phyloP scores from a whole-genome alignment of 1,284 basidiomycete genomes.

The Rhodofomes roseus region DNA sequence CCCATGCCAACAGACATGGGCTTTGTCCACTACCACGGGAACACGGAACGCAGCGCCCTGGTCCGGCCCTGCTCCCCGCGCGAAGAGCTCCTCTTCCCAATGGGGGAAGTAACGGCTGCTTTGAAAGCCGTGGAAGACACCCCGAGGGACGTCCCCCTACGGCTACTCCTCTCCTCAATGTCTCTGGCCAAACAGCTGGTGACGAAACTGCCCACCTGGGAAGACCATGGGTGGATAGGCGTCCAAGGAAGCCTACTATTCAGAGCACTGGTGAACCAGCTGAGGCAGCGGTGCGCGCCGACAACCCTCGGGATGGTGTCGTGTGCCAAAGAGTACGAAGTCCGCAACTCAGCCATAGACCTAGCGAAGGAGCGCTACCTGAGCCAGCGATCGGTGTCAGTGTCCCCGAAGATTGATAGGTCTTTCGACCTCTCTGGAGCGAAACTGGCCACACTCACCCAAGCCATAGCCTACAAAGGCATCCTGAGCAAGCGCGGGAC shows the following conservation, averaged over 20 bases:
- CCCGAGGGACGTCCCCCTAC: too few relatives aligned
- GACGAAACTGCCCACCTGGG: background rate
- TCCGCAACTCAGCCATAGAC: background rate
- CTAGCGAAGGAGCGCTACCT: too few relatives aligned
- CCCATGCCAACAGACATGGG: background rate
- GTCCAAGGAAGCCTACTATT: background rate
- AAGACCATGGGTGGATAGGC: constrained; percentile 4
- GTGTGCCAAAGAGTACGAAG: background rate
- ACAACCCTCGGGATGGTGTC: background rate
- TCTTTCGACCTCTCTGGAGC: constrained; percentile 10
- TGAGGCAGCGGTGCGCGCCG: background rate
- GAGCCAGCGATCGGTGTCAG: too few relatives aligned
- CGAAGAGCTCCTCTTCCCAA: too few relatives aligned
- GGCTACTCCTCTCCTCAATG: too few relatives aligned
- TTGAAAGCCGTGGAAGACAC: too few relatives aligned
- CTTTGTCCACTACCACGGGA: too few relatives aligned
- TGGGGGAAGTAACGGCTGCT: too few relatives aligned
- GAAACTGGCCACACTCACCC: constrained; percentile 9
- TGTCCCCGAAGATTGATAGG: background rate
- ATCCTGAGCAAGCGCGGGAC: background rate
- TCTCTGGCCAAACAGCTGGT: too few relatives aligned
- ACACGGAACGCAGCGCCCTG: too few relatives aligned
- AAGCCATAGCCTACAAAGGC: constrained; percentile 13
- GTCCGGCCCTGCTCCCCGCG: too few relatives aligned
- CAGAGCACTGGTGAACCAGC: background rate